Percentiles rank a stretch among this genome's conserved stretches.
Evolutionary conservation across 805 yeast genomes (phyloP).

Genomic region (Candida easanensis): DNA sequence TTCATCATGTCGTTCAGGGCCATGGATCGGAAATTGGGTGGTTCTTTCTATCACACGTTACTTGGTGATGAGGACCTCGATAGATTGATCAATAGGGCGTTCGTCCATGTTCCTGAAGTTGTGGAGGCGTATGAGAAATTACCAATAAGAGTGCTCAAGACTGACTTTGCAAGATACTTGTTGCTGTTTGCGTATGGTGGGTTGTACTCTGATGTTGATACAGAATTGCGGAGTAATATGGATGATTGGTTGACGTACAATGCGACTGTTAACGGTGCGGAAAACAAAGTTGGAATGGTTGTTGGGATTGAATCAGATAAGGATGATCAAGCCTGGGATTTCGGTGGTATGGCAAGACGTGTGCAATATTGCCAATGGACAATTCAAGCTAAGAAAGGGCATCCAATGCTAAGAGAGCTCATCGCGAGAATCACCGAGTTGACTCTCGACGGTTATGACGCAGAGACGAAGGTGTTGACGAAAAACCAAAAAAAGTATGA

Average conservation of each 20-base stretch:
- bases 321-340: constrained; percentile 50
- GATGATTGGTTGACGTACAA: constrained; percentile 53
- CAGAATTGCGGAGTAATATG: constrained; percentile 50
- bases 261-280: constrained; percentile 11
- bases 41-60: constrained; percentile 10
- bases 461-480: constrained; percentile 26
- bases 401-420: constrained; percentile 53
- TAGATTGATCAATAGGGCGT: constrained; percentile 30
- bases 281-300: constrained; percentile 47
- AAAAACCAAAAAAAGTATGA: constrained; percentile 28
- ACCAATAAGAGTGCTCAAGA: constrained; percentile 81
- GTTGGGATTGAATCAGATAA: constrained; percentile 53
- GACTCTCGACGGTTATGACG: constrained; percentile 39
- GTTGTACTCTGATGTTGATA: constrained; percentile 58
- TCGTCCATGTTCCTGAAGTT: constrained; percentile 61
- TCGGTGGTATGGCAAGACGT: constrained; percentile 44
- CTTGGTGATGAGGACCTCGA: constrained; percentile 35
- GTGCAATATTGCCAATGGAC: constrained; percentile 62
- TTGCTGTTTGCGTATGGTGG: constrained; percentile 78
- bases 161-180: constrained; percentile 89
- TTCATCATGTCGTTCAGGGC: constrained; percentile 10
- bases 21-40: constrained; percentile 7
- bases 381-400: constrained; percentile 57
- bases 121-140: constrained; percentile 66
- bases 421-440: constrained; percentile 52